These are phyloP conservation scores for Backusella morwellensis DNA, from an alignment of 192 early-diverging fungal species.

Conservation along the genomic window DNA sequence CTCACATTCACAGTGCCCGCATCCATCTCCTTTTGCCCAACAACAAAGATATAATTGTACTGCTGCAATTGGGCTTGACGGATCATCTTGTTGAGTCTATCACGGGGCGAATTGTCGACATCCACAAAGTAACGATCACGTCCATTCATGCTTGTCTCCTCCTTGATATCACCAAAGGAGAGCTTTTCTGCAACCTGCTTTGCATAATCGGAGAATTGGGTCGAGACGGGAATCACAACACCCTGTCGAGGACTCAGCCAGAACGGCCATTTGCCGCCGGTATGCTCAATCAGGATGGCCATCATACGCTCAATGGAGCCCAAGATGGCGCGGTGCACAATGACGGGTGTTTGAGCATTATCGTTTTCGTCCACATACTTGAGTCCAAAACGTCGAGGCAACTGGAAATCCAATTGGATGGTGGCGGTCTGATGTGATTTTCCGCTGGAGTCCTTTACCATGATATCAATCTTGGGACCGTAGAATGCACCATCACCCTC, in stretches of 20 bases:
- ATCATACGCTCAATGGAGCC: constrained; percentile 93
- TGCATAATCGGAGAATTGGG: constrained; percentile 69
- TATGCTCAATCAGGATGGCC: constrained; percentile 94
- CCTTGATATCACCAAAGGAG: constrained; percentile 45
- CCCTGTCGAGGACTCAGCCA: constrained; percentile 93
- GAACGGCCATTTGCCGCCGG: constrained; percentile 90
- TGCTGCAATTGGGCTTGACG: constrained; percentile 75
- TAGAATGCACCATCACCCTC: constrained; percentile 94
- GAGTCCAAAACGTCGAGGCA: constrained; percentile 82
- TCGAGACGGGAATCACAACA: constrained; percentile 74
- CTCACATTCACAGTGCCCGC: constrained; percentile 74
- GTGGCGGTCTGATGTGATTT: constrained; percentile 92
- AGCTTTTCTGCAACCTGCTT: constrained; percentile 41
- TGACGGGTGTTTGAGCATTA: constrained; percentile 70
- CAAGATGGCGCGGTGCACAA: constrained; percentile 92
- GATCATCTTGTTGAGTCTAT: constrained; percentile 72
- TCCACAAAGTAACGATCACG: constrained; percentile 77
- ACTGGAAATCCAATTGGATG: constrained; percentile 94
- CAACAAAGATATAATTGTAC: constrained; percentile 88
- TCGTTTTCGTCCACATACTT: constrained; percentile 73
- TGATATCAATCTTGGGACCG: constrained; percentile 94
- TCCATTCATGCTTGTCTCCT: not conserved
- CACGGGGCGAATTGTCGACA: constrained; percentile 63
- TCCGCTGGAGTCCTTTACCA: constrained; percentile 77
- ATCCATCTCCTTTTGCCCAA: constrained; percentile 78